These are phyloP conservation scores for Trichoderma simmonsii DNA, from an alignment of 2,329 filamentous ascomycete species.

Conservation along the genomic window DNA sequence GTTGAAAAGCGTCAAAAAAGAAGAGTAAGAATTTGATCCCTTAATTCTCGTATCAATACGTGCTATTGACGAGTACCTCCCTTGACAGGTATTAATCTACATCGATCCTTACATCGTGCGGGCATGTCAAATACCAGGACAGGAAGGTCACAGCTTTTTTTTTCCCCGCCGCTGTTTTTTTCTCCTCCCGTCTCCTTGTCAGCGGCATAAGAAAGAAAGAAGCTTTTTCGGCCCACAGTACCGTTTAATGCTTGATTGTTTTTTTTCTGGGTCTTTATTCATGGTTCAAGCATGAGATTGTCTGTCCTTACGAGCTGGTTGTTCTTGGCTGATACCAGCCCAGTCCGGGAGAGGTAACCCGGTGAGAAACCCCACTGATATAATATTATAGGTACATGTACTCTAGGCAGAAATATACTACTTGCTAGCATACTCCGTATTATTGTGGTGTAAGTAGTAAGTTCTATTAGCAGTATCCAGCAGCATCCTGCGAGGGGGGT, in stretches of 20 bases:
- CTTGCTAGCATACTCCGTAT: background rate
- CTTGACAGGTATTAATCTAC: constrained; percentile 1
- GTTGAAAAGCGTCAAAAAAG: background rate
- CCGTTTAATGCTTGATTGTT: background rate
- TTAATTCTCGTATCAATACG: background rate
- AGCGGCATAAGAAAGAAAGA: background rate
- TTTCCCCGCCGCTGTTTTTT: background rate
- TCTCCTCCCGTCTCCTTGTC: background rate
- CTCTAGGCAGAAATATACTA: background rate
- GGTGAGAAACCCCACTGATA: background rate
- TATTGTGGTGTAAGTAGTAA: background rate
- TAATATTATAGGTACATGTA: background rate
- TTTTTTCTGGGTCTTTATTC: background rate
- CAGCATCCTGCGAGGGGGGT: background rate
- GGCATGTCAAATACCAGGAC: background rate
- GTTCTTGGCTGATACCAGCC: background rate
- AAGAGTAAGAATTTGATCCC: background rate
- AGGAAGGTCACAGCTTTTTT: background rate
- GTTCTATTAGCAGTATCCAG: background rate
- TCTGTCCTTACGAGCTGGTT: background rate
- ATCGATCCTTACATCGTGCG: background rate
- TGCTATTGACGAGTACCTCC: background rate
- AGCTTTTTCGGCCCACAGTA: constrained; percentile 2
- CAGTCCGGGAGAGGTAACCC: background rate
- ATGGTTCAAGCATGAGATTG: background rate